phyloP scores from a whole-genome alignment of 495 filamentous ascomycete species.

The Cetradonia linearis region DNA sequence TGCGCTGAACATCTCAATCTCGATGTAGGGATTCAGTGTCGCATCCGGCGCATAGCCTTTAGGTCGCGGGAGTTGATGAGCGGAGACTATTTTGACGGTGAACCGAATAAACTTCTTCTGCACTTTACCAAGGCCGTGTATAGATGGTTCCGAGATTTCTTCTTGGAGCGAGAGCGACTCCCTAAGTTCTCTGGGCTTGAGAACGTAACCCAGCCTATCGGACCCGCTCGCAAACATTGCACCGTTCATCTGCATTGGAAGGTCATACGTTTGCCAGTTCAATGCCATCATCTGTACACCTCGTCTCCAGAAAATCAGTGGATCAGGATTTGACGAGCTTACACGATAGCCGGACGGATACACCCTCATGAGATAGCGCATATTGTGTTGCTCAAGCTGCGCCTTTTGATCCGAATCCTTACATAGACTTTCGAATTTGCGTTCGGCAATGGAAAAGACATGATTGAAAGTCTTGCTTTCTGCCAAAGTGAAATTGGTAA shows the following conservation, averaged over 20 bases:
- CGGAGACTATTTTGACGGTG: constrained; percentile 79
- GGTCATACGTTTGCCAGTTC: constrained; percentile 97
- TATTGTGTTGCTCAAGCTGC: constrained; percentile 77
- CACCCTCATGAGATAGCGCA: constrained; percentile 82
- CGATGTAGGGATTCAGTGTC: constrained; percentile 81
- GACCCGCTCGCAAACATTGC: constrained; percentile 95
- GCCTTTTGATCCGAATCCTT: constrained; percentile 60
- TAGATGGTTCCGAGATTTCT: constrained; percentile 21
- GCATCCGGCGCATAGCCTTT: constrained; percentile 56
- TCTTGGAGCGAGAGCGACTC: constrained; percentile 34
- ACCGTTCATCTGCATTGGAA: constrained; percentile 88
- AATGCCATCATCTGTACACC: constrained; percentile 94
- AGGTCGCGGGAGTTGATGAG: constrained; percentile 84
- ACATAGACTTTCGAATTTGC: constrained; percentile 67
- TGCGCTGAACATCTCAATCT: constrained; percentile 87
- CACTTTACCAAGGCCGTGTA: constrained; percentile 40
- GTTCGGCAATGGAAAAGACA: constrained; percentile 85
- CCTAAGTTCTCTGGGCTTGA: constrained; percentile 81
- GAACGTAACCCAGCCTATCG: constrained; percentile 80
- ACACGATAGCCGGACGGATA: constrained; percentile 77
- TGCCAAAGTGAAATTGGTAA: constrained; percentile 57
- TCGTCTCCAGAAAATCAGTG: constrained; percentile 80
- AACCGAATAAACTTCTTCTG: constrained; percentile 73
- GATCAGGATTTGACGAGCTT: constrained; percentile 84
- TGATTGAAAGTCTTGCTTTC: constrained; percentile 84